Base-by-base conservation (phyloP, 352 stramenopile genomes). In the Phytophthora sojae region DNA sequence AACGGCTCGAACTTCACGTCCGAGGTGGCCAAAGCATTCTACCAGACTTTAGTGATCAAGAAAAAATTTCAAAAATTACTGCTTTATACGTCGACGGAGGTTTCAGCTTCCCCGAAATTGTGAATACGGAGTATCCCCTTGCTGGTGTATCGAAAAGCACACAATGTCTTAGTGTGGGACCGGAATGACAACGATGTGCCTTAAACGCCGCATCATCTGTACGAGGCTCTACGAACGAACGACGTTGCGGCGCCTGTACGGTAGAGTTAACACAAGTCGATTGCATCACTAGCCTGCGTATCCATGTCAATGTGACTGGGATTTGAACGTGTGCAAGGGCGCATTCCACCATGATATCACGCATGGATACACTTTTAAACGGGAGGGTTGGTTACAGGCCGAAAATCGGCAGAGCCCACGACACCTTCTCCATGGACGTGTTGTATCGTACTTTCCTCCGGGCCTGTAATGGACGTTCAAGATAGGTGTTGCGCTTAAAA, bases 1-100 rank as follows among this genome's bases (percentile, higher is more conserved):
- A 44, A 44, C 9, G 58, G 45, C 19, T 11, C 21, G 2, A 65
- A 65, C 30, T 65, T 65, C 21, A 57, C 23, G 4, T 57, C 45
- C 2, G 49, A 52, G 2, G 21, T 21, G 21, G 21, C 21, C 21
- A 21, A 21, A 21, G 21, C 21, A 21, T 21, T 21, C 21, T 21
- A 21, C 21, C 21, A 21, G 21, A 21, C 21, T 21, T 21, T 21
- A 21, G 21, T 21, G 21, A 21, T 21, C 21, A 21, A 21, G 21
- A n/a, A 21, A 21, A 21, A 21, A 1, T 21, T 21, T 21, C 21
- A 21, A 21, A 21, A 21, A 21, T 21, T 44, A 44, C 35, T 15
- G 35, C 35, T 44, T 8, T 44, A 15, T 44, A 44, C 35, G 14
- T 44, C 35, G 35, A 15, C 14, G 35, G 35, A 6, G 35, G 35